Evolutionary conservation across 352 stramenopile species (phyloP), one percentile per base, ranked within the genome.

Genomic region (Globisporangium barbulae): DNA sequence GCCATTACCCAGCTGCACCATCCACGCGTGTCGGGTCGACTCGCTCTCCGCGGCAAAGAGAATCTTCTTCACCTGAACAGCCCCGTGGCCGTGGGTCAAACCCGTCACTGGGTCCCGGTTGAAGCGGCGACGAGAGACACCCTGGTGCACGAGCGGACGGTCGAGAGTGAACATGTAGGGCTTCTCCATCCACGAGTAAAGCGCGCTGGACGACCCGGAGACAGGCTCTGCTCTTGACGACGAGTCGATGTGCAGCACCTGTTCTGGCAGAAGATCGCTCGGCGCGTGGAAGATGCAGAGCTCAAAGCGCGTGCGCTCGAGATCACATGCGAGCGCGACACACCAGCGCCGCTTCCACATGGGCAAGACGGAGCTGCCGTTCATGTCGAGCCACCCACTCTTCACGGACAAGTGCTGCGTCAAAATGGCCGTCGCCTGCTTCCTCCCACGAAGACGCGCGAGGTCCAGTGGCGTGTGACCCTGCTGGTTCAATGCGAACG

Each of bases 301-400:
- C 61, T 93, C 83, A 9, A 75, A 72, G 1, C 75, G 60, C 19
- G 72, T 67, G 55, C 59, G 73, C 33, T 82, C 73, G 7, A 61
- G 49, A 35, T 86, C 78, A 56, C 82, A 89, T 21, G 78, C 73
- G 6, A 90, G 55, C 31, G 81, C 65, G 25, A 90, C 76, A 53
- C 71, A 83, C 77, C 78, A 92, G 37, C 83, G 78, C 3, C 68
- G 76, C 63, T 81, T 88, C 83, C 83, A 94, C 39, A 89, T 55
- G 19, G 63, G 71, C 35, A 83, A 25, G 37, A 84, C 17, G 45
- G 68, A 65, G 53, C 54, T 76, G 2, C 61, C 65, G 49, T 79
- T 79, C 1, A 90, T 54, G 52, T 75, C 68, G 21, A 91, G 65
- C 80, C 78, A 91, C 4, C 79, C 83, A 52, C 75, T 83, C 59